Evolutionary conservation across 148 eudicot species (phyloP).

Genomic region (Persicaria tinctoria): DNA sequence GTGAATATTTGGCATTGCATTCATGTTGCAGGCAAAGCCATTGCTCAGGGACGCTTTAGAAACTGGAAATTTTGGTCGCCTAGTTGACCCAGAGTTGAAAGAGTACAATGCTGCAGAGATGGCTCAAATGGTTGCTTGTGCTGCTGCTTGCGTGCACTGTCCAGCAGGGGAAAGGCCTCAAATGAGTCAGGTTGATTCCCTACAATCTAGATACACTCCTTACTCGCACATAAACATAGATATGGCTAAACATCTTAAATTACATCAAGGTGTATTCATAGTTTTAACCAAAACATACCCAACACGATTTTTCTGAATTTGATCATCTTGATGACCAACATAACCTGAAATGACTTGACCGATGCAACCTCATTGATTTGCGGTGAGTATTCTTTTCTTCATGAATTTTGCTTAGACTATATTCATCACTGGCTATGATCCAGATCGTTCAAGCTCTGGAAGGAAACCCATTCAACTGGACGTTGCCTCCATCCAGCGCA

Average conservation of each 20-base stretch:
- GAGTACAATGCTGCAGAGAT: conserved; percentile 45
- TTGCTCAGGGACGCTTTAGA: conserved; percentile 54
- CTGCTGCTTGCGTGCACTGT: conserved; percentile 64
- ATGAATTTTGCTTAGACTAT: too few relatives aligned
- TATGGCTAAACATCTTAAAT: too few relatives aligned
- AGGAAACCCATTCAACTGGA: conserved; percentile 53
- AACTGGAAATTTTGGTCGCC: conserved; percentile 29
- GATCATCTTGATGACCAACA: too few relatives aligned
- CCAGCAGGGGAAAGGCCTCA: conserved; percentile 55
- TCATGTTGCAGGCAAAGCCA: conserved; percentile 47
- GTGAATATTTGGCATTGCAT: neutral
- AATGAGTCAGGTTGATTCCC: conserved; percentile 49
- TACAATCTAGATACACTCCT: neutral
- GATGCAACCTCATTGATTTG: too few relatives aligned
- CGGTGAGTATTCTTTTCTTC: too few relatives aligned
- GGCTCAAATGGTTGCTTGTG: conserved; percentile 72
- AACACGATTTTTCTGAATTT: too few relatives aligned
- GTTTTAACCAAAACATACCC: too few relatives aligned
- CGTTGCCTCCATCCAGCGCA: conserved; percentile 36
- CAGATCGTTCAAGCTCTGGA: conserved; percentile 72
- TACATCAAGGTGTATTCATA: too few relatives aligned
- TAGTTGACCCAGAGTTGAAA: conserved; percentile 56
- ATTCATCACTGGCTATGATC: too few relatives aligned
- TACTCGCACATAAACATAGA: too few relatives aligned
- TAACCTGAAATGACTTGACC: neutral